Conservation (phyloP, 73 alveolate species). For the Paramecium sexaurelia region DNA sequence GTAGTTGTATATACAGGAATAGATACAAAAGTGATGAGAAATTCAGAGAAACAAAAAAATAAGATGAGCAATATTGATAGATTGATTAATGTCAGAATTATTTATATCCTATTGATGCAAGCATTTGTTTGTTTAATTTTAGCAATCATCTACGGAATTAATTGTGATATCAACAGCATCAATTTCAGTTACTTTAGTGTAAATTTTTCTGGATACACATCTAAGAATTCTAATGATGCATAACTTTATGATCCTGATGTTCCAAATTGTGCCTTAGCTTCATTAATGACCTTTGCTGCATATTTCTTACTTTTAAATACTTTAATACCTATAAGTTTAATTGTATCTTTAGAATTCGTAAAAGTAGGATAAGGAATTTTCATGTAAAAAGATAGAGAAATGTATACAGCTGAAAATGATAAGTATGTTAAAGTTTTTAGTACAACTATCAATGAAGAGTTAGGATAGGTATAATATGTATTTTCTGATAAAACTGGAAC, state of each 20-base stretch:
- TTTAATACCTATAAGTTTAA: slow-evolving; percentile 95
- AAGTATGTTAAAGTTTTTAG: slow-evolving; percentile 62
- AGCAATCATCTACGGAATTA: slow-evolving; percentile 57
- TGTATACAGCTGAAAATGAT: slow-evolving; percentile 85
- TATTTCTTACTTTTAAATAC: slow-evolving; percentile 94
- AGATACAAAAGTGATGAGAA: slow-evolving; percentile 95
- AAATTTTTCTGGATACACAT: slow-evolving; percentile 46
- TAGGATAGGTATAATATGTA: slow-evolving; percentile 76
- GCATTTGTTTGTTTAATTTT: slow-evolving; percentile 72
- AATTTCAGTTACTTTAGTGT: slow-evolving; percentile 21
- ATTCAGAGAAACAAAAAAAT: slow-evolving; percentile 79
- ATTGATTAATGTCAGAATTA: slow-evolving; percentile 82
- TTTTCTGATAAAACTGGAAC: slow-evolving; percentile 86
- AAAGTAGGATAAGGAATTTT: slow-evolving; percentile 89
- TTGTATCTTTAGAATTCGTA: slow-evolving; percentile 93
- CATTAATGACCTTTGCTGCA: slow-evolving; percentile 87
- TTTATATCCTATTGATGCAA: slow-evolving; percentile 81
- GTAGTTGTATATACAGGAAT: slow-evolving; percentile 92
- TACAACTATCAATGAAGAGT: slow-evolving; percentile 78
- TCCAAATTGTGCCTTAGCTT: slow-evolving; percentile 71
- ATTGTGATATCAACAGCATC: neutral
- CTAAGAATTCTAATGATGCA: neutral
- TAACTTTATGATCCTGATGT: slow-evolving; percentile 26
- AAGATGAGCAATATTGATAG: slow-evolving; percentile 88
- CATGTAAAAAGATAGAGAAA: slow-evolving; percentile 83